Evolutionary conservation across 2,329 filamentous ascomycete species (phyloP).

Genomic region (Alternaria gansuensis): DNA sequence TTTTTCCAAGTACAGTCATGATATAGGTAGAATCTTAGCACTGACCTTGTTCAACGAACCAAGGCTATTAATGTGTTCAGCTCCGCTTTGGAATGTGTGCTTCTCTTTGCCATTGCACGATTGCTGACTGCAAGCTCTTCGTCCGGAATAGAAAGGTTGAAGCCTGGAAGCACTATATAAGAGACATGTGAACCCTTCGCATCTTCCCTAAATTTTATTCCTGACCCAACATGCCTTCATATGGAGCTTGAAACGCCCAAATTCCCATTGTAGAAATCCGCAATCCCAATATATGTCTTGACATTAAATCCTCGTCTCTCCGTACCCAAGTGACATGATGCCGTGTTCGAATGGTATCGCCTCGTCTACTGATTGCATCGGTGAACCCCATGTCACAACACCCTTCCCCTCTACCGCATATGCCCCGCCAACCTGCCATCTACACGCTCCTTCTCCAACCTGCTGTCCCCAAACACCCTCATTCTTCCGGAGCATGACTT

Average conservation of each 20-base stretch:
- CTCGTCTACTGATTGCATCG: conserved; percentile 51
- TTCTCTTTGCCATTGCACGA: background rate
- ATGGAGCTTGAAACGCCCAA: background rate
- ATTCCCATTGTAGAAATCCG: background rate
- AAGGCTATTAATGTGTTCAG: background rate
- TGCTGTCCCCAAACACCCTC: conserved; percentile 49
- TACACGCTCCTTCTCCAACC: conserved; percentile 48
- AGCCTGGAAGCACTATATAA: background rate
- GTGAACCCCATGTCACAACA: conserved; percentile 47
- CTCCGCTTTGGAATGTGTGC: background rate
- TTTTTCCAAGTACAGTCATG: background rate
- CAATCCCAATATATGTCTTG: too few species aligned
- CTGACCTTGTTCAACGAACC: background rate
- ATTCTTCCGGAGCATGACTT: conserved; percentile 48
- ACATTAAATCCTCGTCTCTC: conserved; percentile 15
- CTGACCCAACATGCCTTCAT: background rate
- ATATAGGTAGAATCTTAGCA: background rate
- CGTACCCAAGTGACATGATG: conserved; percentile 41
- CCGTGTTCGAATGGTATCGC: conserved; percentile 44
- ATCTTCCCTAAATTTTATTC: background rate
- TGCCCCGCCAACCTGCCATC: conserved; percentile 49
- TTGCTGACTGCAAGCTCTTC: background rate
- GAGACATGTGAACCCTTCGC: background rate
- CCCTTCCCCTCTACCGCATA: conserved; percentile 47
- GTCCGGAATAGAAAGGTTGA: background rate